Conservation (phyloP, 768 basidiomycete genomes). For the Kwoniella botswanensis region DNA sequence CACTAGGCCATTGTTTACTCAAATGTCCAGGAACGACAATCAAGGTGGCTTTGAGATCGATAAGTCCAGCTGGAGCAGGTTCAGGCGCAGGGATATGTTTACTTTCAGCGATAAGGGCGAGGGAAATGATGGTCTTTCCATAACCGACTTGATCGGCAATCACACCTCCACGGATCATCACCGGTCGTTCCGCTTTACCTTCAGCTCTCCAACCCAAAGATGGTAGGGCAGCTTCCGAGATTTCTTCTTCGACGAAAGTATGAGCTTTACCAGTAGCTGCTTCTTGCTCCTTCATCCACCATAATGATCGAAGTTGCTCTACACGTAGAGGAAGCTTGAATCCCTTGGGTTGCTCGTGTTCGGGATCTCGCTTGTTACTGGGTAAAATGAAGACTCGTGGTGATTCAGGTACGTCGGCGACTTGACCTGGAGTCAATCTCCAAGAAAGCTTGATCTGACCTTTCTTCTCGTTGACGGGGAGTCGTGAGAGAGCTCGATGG, state of each 20-base stretch:
- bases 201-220: conserved; percentile 94
- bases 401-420: conserved; percentile 58
- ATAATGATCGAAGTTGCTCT: conserved; percentile 86
- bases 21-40: conserved; percentile 89
- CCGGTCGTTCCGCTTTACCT: conserved; percentile 78
- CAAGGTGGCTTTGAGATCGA: conserved; percentile 79
- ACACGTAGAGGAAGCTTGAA: conserved; percentile 75
- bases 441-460: conserved; percentile 69
- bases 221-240: conserved; percentile 83
- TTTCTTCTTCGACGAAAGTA: conserved; percentile 91
- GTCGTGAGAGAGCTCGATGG: conserved; percentile 80
- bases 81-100: conserved; percentile 56
- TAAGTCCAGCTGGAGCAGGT: conserved; percentile 52
- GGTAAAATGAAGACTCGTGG: conserved; percentile 69
- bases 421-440: conserved; percentile 64
- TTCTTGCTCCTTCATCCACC: conserved; percentile 91
- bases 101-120: conserved; percentile 79
- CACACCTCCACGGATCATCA: conserved; percentile 82
- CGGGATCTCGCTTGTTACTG: conserved; percentile 72
- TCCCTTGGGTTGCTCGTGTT: conserved; percentile 76
- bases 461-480: conserved; percentile 67
- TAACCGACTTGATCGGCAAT: conserved; percentile 96
- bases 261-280: conserved; percentile 61
- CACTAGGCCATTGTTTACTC: conserved; percentile 85
- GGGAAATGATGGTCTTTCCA: conserved; percentile 93